Percentiles rank a stretch among this genome's conserved stretches.
Conservation (phyloP, 768 basidiomycete genomes). For the Boletus rubroflammeus region DNA sequence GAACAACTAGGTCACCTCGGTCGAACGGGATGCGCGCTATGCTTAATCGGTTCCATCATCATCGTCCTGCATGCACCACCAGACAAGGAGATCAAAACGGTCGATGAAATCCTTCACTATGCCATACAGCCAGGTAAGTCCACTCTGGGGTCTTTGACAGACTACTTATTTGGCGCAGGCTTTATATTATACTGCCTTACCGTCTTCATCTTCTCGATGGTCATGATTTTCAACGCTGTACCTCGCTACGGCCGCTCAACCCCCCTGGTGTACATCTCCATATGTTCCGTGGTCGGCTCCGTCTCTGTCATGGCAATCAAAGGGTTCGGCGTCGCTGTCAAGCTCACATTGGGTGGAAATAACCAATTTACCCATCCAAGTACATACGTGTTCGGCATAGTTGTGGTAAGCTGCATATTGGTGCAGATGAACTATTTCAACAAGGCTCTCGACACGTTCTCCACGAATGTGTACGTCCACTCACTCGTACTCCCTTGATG, state of each 20-base stretch:
- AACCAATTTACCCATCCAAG: slow-evolving; percentile 94
- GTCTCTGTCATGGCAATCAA: slow-evolving; percentile 99
- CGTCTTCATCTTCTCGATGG: slow-evolving; percentile 72
- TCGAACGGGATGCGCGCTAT: slow-evolving; percentile 78
- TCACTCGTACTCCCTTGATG: neutral
- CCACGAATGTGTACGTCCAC: slow-evolving; percentile 86
- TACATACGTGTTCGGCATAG: slow-evolving; percentile 92
- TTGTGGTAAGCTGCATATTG: slow-evolving; percentile 80
- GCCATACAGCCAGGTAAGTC: slow-evolving; percentile 87
- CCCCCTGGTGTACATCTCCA: slow-evolving; percentile 90
- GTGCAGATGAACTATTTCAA: slow-evolving; percentile 98
- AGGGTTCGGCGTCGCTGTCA: slow-evolving; percentile 95
- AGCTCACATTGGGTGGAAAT: slow-evolving; percentile 87
- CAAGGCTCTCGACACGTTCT: slow-evolving; percentile 95
- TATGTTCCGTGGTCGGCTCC: slow-evolving; percentile 93
- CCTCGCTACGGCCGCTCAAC: slow-evolving; percentile 85
- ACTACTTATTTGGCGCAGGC: slow-evolving; percentile 44
- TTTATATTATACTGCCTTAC: slow-evolving; percentile 90
- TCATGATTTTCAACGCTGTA: slow-evolving; percentile 84
- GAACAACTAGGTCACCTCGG: slow-evolving; percentile 95
- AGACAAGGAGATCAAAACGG: slow-evolving; percentile 88
- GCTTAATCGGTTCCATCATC: slow-evolving; percentile 83
- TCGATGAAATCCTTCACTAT: slow-evolving; percentile 89
- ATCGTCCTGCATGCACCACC: slow-evolving; percentile 96
- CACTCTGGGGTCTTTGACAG: neutral